Evolutionary conservation across 495 filamentous ascomycete genomes (phyloP), one percentile per base, ranked within the genome.

Genomic region (Cercophora samala): DNA sequence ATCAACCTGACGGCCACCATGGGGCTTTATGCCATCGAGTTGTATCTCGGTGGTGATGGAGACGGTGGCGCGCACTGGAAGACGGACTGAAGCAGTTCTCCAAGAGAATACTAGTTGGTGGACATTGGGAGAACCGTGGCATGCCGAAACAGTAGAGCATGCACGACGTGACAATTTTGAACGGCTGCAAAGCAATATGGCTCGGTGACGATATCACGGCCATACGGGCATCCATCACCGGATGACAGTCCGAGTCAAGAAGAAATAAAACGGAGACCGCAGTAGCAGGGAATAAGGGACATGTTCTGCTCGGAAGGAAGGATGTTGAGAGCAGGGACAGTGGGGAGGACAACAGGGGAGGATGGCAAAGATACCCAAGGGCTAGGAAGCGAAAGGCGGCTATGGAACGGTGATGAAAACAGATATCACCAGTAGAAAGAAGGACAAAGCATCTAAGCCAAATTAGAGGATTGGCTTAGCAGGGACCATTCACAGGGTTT

Each of bases 1-100:
- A 84, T 96, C 65, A 99, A 99, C 72, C 80, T 97, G 59, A 90
- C 86, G 19, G 88, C 86, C 56, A 97, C 93, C 0, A 96, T 97
- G 89, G 85, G 84, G 6, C 75, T 97, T 23, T 99, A 98, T 74
- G 90, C 92, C 1, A 81, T 98, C 56, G 94, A 98, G 78, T 78
- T 97, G 32, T 91, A 90, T 70, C 82, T 97, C 2, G 91, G 92
- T 0, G 89, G 91, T 58, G 88, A 92, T 58, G 32, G 90, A 89
- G 73, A 87, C 85, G 52, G 84, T 84, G 56, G 77, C 90, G 66
- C 87, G 84, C 94, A 98, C 74, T 97, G 94, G 93, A 99, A 97
- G 80, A 86, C 88, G 19, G 95, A 99, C 77, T 97, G 64, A 69
- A 52, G 23, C 11, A 18, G 60, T 15, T 37, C 5, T 32, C 21